Evolutionary conservation across 2,329 filamentous ascomycete genomes (phyloP), one percentile per base, ranked within the genome.

Genomic region (Chlorencoelia australis): DNA sequence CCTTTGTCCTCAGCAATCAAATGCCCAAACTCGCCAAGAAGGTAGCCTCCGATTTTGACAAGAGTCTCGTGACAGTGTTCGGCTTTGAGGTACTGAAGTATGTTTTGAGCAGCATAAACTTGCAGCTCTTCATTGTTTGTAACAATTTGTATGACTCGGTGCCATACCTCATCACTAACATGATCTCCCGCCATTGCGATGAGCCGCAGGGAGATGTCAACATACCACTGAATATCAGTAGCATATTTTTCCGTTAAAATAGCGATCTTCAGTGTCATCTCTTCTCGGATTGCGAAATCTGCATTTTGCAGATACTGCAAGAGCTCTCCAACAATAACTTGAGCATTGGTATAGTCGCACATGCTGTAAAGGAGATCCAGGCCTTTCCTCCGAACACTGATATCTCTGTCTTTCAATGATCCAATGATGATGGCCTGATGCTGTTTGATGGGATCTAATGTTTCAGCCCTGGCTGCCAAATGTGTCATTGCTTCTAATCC

Each of bases 101-200:
- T 87, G 51, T 93, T 93, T 56, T 94, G 85, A 4, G 91, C 87
- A 1, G 91, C 91, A 57, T 98, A 98, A 0, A 94, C 81, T 61
- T 98, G 91, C 8, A 98, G 71, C 59, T 96, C 89, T 60, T 98
- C 91, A 59, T 98, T 98, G 67, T 98, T 98, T 37, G 91, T 96
- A 41, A 96, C 88, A 50, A 98, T 96, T 59, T 98, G 91, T 45
- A 94, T 95, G 38, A 98, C 89, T 51, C 91, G 79, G 59, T 98
- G 91, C 91, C 91, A 98, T 13, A 98, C 91, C 62, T 98, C 91
- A 46, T 98, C 93, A 60, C 89, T 96, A 49, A 98, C 89, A 59
- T 98, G 91, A 54, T 98, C 91, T 48, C 91, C 91, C 3, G 93
- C 91, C 76, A 96, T 88, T 40, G 89, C 87, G 41, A 98, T 88